Evolutionary conservation across 768 basidiomycete species (phyloP).

Genomic region (Auricularia sp.): DNA sequence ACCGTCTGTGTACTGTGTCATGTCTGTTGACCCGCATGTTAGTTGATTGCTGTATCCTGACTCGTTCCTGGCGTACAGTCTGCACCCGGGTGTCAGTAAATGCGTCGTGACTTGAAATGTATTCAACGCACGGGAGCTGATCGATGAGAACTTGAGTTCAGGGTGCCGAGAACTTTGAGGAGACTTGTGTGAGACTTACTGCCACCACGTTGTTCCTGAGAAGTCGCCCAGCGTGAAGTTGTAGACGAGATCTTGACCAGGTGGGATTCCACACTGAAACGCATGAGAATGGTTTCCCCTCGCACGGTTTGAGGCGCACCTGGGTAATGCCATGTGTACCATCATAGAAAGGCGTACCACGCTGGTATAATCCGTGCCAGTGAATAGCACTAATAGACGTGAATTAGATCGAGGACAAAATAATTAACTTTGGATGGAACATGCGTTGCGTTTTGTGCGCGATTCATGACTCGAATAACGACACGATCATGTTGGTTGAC

Average conservation of each 20-base stretch:
- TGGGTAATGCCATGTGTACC: slow-evolving; percentile 36
- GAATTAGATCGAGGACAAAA: neutral
- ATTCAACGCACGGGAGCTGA: slow-evolving; percentile 19
- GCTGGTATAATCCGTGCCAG: slow-evolving; percentile 30
- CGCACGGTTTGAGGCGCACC: neutral
- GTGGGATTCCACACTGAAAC: slow-evolving; percentile 40
- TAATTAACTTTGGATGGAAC: too few relatives aligned
- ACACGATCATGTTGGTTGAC: slow-evolving; percentile 29
- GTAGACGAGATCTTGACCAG: slow-evolving; percentile 34
- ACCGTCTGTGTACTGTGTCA: slow-evolving; percentile 39
- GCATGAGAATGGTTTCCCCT: neutral
- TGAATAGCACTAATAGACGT: slow-evolving; percentile 20
- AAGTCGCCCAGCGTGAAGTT: slow-evolving; percentile 35
- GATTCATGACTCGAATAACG: slow-evolving; percentile 28
- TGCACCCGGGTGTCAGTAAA: slow-evolving; percentile 2
- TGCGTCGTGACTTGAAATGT: neutral
- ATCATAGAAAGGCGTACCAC: slow-evolving; percentile 40
- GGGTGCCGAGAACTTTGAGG: neutral
- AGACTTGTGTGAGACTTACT: slow-evolving; percentile 19
- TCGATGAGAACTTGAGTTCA: neutral
- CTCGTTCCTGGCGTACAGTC: slow-evolving; percentile 10
- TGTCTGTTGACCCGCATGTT: slow-evolving; percentile 9
- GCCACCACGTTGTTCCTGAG: slow-evolving; percentile 42
- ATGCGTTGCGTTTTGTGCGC: slow-evolving; percentile 22
- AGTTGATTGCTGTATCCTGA: neutral